Evolutionary conservation across 1,284 basidiomycete genomes (phyloP).

Genomic region (Melampsora larici-populina): DNA sequence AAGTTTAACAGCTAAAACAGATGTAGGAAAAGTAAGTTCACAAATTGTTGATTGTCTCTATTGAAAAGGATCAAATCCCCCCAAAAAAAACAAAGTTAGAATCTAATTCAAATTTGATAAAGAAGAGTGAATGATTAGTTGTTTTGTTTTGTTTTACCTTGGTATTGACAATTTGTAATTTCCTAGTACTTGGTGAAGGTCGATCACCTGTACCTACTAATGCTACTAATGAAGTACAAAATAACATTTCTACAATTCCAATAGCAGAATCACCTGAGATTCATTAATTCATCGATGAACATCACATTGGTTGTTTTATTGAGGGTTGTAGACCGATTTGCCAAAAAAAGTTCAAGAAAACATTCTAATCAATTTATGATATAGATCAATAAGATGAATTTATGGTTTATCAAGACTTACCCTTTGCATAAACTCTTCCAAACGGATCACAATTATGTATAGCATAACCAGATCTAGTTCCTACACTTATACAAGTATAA

Average conservation of each 20-base stretch:
- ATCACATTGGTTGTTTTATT: not conserved
- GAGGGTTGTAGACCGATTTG: no score
- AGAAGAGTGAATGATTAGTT: not conserved
- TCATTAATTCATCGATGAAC: not conserved
- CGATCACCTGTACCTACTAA: slow-evolving; percentile 86
- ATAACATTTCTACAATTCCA: slow-evolving; percentile 97
- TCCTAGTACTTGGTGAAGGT: slow-evolving; percentile 64
- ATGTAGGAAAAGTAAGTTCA: slow-evolving; percentile 93
- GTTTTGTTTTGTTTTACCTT: no score
- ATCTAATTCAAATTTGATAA: not conserved
- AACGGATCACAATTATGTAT: slow-evolving; percentile 98
- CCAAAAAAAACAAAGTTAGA: no score
- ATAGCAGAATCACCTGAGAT: slow-evolving; percentile 77
- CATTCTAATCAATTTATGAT: not conserved
- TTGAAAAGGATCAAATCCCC: not conserved
- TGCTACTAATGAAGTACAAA: slow-evolving; percentile 95
- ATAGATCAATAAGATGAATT: not conserved
- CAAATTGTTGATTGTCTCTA: slow-evolving; percentile 98
- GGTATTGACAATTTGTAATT: slow-evolving; percentile 96
- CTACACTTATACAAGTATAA: slow-evolving; percentile 74
- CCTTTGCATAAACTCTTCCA: slow-evolving; percentile 89
- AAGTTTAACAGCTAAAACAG: slow-evolving; percentile 90
- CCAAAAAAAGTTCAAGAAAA: not conserved
- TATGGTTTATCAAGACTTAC: slow-evolving; percentile 55
- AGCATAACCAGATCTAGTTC: slow-evolving; percentile 90